A percentile compares a stretch with the other conserved stretches of the same genome.
Conservation (phyloP, 257 asterid species). For the Nicotiana paniculata region DNA sequence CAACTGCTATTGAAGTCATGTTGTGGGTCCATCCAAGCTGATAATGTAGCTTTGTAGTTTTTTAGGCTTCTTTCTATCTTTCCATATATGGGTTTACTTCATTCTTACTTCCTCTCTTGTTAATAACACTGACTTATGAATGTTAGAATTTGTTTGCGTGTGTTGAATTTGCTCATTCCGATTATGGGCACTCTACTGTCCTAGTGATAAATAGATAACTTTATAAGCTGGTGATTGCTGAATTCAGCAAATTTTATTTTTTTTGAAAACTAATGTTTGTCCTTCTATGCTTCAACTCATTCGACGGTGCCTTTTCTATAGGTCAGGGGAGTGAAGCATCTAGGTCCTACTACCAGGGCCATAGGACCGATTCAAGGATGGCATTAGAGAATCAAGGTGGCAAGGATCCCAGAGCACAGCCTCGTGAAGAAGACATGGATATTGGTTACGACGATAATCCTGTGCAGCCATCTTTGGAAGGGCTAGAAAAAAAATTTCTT, state of each 20-base stretch:
- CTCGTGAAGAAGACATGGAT: slow-evolving; percentile 71
- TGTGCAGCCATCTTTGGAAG: slow-evolving; percentile 47
- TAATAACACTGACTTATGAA: neutral
- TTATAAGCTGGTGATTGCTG: neutral
- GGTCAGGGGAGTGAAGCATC: slow-evolving; percentile 70
- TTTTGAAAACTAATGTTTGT: neutral
- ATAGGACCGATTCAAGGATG: slow-evolving; percentile 62
- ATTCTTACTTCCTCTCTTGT: neutral
- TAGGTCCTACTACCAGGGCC: slow-evolving; percentile 72
- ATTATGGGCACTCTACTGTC: neutral
- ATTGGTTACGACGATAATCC: slow-evolving; percentile 68
- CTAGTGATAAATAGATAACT: neutral
- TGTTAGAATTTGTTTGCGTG: neutral
- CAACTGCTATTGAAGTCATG: neutral
- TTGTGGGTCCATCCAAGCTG: neutral
- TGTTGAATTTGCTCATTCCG: neutral
- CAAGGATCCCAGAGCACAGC: slow-evolving; percentile 59
- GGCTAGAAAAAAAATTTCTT: slow-evolving; percentile 75
- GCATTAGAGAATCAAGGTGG: slow-evolving; percentile 61
- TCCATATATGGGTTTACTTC: neutral
- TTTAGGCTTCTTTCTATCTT: neutral
- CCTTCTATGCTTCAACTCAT: slow-evolving; percentile 4
- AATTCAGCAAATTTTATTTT: neutral
- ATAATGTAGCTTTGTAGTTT: neutral
- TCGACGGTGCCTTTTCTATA: slow-evolving; percentile 21